Conservation (phyloP, 257 asterid genomes). For the Nicotiana benthamiana region DNA sequence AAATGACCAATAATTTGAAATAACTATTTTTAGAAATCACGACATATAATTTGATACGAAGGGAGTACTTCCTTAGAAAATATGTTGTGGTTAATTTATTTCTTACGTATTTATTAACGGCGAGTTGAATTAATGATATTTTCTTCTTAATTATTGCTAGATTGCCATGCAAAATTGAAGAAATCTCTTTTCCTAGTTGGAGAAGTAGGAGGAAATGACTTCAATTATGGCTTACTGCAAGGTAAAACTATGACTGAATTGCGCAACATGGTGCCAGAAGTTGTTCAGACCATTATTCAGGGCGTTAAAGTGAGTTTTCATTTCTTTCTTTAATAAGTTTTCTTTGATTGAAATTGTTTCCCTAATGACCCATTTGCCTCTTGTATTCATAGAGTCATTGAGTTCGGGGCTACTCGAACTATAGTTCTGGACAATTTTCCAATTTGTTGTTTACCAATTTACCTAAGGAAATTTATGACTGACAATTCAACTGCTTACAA, state of each 20-base stretch:
- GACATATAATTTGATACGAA: too few species aligned
- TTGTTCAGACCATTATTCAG: background rate
- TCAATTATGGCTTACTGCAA: conserved; percentile 8
- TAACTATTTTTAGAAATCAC: too few species aligned
- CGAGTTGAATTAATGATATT: too few species aligned
- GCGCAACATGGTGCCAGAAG: conserved; percentile 1
- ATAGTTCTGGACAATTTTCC: conserved; percentile 12
- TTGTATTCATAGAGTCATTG: conserved; percentile 7
- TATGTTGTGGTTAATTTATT: too few species aligned
- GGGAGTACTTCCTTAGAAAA: too few species aligned
- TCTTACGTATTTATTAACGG: too few species aligned
- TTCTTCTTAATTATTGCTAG: background rate
- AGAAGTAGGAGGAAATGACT: conserved; percentile 13
- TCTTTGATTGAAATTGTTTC: background rate
- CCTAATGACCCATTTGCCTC: too few species aligned
- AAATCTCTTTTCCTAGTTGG: conserved; percentile 11
- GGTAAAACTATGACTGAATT: conserved; percentile 16
- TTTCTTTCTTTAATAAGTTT: too few species aligned
- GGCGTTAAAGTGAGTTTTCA: background rate
- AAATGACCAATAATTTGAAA: too few species aligned
- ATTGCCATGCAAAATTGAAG: background rate
- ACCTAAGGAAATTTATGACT: conserved; percentile 3
- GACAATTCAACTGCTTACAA: conserved; percentile 6
- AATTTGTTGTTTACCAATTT: conserved; percentile 14
- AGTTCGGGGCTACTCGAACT: conserved; percentile 2